These are phyloP conservation scores for Westerdykella ornata DNA, from an alignment of 2,329 filamentous ascomycete species.

Conservation along the genomic window DNA sequence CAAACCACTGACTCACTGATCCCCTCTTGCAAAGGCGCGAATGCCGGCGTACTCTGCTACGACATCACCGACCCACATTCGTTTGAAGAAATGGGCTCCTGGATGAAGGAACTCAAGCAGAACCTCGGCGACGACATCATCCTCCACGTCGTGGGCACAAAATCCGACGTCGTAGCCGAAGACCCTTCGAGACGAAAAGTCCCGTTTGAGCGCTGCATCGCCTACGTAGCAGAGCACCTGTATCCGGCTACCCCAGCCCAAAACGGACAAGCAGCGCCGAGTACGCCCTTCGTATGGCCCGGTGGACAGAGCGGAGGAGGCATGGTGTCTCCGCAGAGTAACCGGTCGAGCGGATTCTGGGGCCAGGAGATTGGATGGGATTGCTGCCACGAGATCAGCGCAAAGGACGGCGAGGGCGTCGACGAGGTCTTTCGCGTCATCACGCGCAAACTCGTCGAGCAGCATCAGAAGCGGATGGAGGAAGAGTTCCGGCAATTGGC, in stretches of 20 bases:
- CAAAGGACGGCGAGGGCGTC: constrained; percentile 88
- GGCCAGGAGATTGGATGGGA: constrained; percentile 92
- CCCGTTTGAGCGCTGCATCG: constrained; percentile 90
- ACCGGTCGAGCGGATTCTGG: constrained; percentile 70
- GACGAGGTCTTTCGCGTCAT: constrained; percentile 93
- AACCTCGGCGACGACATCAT: constrained; percentile 73
- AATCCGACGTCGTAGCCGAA: constrained; percentile 73
- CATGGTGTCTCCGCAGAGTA: constrained; percentile 43
- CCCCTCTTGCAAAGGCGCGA: constrained; percentile 70
- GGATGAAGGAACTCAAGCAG: constrained; percentile 76
- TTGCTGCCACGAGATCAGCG: constrained; percentile 93
- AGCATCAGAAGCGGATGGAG: constrained; percentile 53
- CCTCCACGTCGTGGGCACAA: constrained; percentile 82
- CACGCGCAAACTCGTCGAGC: constrained; percentile 75
- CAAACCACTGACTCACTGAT: constrained; percentile 3
- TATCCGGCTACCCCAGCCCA: constrained; percentile 56
- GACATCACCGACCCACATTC: constrained; percentile 81
- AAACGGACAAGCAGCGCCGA: constrained; percentile 14
- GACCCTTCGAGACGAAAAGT: constrained; percentile 75
- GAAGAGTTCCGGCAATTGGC: constrained; percentile 44
- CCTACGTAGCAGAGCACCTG: constrained; percentile 88
- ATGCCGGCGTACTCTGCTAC: constrained; percentile 91
- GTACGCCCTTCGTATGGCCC: constrained; percentile 5
- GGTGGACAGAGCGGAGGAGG: constrained; percentile 35
- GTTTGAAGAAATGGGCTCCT: constrained; percentile 87